Evolutionary conservation across 495 filamentous ascomycete genomes (phyloP).

Genomic region (Aspergillus homomorphus): DNA sequence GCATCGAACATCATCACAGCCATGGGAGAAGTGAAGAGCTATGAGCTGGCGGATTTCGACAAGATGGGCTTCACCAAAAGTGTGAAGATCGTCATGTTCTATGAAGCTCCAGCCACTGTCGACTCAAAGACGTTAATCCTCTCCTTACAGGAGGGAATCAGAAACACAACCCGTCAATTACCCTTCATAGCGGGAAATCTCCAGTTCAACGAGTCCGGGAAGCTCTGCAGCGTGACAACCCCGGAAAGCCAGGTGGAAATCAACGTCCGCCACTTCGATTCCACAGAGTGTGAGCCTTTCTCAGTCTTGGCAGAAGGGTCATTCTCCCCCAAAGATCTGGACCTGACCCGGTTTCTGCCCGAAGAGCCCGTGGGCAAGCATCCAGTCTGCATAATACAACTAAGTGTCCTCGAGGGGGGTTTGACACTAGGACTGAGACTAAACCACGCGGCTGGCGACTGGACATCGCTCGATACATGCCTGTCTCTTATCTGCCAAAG

Average conservation of each 20-base stretch:
- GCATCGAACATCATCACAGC: background rate
- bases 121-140: conserved; percentile 13
- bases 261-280: conserved; percentile 14
- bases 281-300: conserved; percentile 16
- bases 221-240: conserved; percentile 16
- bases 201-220: conserved; percentile 16
- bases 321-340: conserved; percentile 19
- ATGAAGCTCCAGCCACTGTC: conserved; percentile 13
- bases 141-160: conserved; percentile 21
- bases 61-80: conserved; percentile 17
- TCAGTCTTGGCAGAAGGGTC: conserved; percentile 15
- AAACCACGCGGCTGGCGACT: conserved; percentile 28
- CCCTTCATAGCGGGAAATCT: conserved; percentile 26
- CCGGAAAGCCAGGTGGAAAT: conserved; percentile 13
- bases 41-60: conserved; percentile 26
- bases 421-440: conserved; percentile 21
- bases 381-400: conserved; percentile 23
- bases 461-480: conserved; percentile 24
- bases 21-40: conserved; percentile 10
- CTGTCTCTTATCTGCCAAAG: conserved; percentile 25
- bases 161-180: conserved; percentile 20
- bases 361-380: conserved; percentile 6
- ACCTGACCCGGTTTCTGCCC: conserved; percentile 14
- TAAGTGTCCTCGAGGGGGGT: conserved; percentile 25
- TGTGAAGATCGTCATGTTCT: conserved; percentile 23